Evolutionary conservation across 306 rosid genomes (phyloP), one percentile per base, ranked within the genome.

Genomic region (Pterocarpus macrocarpus): DNA sequence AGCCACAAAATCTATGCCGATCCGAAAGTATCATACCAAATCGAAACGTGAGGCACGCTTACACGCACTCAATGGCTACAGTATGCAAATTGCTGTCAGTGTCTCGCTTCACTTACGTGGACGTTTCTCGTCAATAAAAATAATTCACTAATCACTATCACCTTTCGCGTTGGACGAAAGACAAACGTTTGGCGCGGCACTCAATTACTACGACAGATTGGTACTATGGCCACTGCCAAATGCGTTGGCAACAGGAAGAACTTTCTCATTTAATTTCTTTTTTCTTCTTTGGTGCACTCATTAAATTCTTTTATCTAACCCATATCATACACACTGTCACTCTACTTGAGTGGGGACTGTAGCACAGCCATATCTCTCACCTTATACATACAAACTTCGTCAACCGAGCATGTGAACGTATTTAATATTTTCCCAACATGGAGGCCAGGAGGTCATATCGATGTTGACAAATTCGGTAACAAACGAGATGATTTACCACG

Each of bases 401-500:
- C 75, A 8, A 67, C 22, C 9, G 15, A 14, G 15, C 82, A 78
- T 56, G 68, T 78, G 82, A 67, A 7, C 53, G 67, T 28, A 53
- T 78, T 78, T 11, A 77, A 55, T 67, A 69, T 44, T 55, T 62
- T 50, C 39, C 39, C 64, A 36, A 36, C 28, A 12, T 52, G 4
- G 22, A 65, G 73, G 28, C 0, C 28, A 22, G 28, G 28, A 22
- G 74, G 67, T 41, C 72, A 63, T 71, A 44, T 70, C 44, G 90
- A 88, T 84, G 76, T 75, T 49, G 82, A 82, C 77, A 49, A 17
- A 41, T 74, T 66, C 64, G 22, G 52, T 12, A 3, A 10, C 17
- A 28, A 80, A 22, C 50, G 28, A 30, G 8, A 12, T 64, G 10
- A 47, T 32, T 47, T 5, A 7, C 53, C 22, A 7, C 78, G 13